Base-by-base conservation (phyloP, 2,329 filamentous ascomycete species). In the Fusarium nematophilum region DNA sequence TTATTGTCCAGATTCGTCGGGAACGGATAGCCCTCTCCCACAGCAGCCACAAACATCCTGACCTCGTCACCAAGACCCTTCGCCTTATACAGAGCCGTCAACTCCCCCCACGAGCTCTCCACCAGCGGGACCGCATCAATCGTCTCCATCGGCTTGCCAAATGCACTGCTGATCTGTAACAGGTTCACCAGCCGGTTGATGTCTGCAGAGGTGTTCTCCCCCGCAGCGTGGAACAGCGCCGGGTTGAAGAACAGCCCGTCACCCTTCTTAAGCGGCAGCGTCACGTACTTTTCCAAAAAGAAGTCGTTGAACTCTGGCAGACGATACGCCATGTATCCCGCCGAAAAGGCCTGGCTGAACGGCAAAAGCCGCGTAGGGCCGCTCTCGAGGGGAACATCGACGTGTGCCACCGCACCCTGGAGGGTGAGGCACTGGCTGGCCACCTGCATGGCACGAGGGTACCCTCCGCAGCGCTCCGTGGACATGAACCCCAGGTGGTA, bases 171-270 rank as follows among this genome's bases (percentile, higher is more conserved):
- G 25, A 88, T 78, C 70, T 89, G 86, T 29, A 89, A 62, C 9
- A 89, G 70, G 66, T 89, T 89, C n/a, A 85, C 86, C 25, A 79
- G 80, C 2, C 86, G 79, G 18, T 83, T 70, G 21, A 87, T 76
- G 8, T 70, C 67, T 2, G 75, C 77, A 6, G 75, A 76, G 13
- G 71, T 65, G 64, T 89, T 89, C 59, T 81, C 79, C 0, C 86
- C 86, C 0, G 86, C 86, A 2, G 86, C 86, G 67, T 89, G 86
- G 58, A 87, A 85, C 1, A 89, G 72, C 1, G 83, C 86, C 0
- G 86, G 86, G 51, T 85, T 87, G 72, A 89, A 89, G 69, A 88
- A 89, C 0, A 89, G 62, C 0, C 83, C 86, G 62, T 89, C 86
- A 0, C 86, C 86, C 34, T 81, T 76, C 3, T 72, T 61, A 51